These are phyloP conservation scores for Vishniacozyma victoriae DNA, from an alignment of 768 basidiomycete species.

Conservation along the genomic window DNA sequence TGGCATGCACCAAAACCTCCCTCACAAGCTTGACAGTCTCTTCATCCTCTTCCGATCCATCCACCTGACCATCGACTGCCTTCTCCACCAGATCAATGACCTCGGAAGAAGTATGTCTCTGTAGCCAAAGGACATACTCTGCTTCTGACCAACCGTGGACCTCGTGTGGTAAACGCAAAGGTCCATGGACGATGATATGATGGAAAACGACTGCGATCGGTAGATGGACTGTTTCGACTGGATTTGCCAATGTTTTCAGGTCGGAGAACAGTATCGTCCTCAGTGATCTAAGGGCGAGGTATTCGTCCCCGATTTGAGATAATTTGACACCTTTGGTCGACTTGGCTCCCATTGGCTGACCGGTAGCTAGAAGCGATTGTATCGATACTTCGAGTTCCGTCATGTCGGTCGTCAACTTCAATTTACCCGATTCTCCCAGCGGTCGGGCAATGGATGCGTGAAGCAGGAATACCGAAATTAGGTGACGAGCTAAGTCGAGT, in stretches of 20 bases:
- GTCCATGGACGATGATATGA: constrained; percentile 81
- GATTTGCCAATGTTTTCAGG: constrained; percentile 61
- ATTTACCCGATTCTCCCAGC: constrained; percentile 83
- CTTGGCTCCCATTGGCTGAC: constrained; percentile 49
- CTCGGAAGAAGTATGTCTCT: constrained; percentile 68
- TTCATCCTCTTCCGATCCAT: constrained; percentile 52
- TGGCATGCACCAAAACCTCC: constrained; percentile 56
- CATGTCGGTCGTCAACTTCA: constrained; percentile 94
- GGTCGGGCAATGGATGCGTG: constrained; percentile 92
- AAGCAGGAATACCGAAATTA: constrained; percentile 78
- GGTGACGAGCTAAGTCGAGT: constrained; percentile 59
- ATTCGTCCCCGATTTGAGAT: constrained; percentile 72
- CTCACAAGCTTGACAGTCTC: constrained; percentile 67
- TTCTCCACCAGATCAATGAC: constrained; percentile 78
- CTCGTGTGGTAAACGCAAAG: constrained; percentile 65
- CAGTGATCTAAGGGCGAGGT: constrained; percentile 75
- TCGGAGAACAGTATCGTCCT: constrained; percentile 90
- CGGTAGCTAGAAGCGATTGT: constrained; percentile 61
- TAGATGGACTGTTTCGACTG: constrained; percentile 66
- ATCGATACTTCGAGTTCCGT: constrained; percentile 90
- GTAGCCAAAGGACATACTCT: constrained; percentile 94
- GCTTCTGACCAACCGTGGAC: constrained; percentile 90
- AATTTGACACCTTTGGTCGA: neutral
- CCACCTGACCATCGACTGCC: constrained; percentile 59
- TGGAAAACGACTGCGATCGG: constrained; percentile 75